These are phyloP conservation scores for Cymbomonas tetramitiformis DNA, from an alignment of 139 green algal genomes.

Conservation along the genomic window DNA sequence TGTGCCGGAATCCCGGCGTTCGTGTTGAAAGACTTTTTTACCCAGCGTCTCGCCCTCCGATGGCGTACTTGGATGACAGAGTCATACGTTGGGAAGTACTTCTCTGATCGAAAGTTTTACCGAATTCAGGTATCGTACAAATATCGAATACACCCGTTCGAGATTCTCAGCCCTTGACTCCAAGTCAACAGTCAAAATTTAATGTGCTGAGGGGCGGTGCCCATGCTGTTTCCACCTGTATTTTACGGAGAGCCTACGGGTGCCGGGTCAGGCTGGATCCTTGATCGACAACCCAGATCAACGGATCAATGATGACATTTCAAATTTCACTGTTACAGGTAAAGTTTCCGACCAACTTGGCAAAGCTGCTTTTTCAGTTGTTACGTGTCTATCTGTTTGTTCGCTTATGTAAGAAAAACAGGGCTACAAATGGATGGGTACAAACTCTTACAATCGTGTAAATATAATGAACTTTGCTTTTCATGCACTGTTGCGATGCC, in stretches of 20 bases:
- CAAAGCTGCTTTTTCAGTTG: too few species aligned
- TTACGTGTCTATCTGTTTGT: too few species aligned
- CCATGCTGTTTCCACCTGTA: too few species aligned
- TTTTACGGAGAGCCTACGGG: too few species aligned
- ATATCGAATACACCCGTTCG: background rate
- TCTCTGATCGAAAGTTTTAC: conserved; percentile 77
- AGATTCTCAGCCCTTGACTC: background rate
- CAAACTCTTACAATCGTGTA: too few species aligned
- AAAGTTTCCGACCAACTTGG: too few species aligned
- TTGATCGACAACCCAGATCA: conserved; percentile 47
- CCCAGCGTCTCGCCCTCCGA: conserved; percentile 64
- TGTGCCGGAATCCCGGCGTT: conserved; percentile 71
- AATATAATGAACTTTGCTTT: too few species aligned
- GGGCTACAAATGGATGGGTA: too few species aligned
- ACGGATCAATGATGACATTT: conserved; percentile 33
- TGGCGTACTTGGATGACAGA: conserved; percentile 92
- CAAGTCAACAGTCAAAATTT: conserved; percentile 1
- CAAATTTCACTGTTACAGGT: conserved; percentile 80
- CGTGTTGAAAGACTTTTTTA: conserved; percentile 71
- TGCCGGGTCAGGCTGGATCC: background rate
- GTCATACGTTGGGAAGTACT: conserved; percentile 55
- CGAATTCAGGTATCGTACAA: conserved; percentile 43
- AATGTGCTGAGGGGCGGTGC: too few species aligned
- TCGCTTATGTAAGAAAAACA: too few species aligned
- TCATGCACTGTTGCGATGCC: too few species aligned